A percentile compares a stretch with the other conserved stretches of the same genome.
Conservation (phyloP, 768 basidiomycete genomes). For the Phylloporus rhodoxanthus region DNA sequence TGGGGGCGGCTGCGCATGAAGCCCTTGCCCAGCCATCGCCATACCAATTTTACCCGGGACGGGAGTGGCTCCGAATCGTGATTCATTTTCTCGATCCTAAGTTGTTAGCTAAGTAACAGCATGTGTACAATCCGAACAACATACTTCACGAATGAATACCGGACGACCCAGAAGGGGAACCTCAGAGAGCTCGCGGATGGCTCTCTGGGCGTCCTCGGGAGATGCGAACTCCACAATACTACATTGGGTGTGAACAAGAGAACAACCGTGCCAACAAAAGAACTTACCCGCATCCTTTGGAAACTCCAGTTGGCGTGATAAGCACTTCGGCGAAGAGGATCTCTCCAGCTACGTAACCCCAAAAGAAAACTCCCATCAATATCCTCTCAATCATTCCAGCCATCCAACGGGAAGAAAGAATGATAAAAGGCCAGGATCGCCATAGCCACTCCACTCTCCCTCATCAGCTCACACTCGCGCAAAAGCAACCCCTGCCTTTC, state of each 20-base stretch:
- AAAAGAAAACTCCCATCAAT: conserved; percentile 92
- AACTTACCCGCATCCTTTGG: conserved; percentile 98
- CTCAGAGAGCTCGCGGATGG: conserved; percentile 88
- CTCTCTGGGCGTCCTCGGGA: conserved; percentile 83
- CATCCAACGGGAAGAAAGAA: conserved; percentile 41
- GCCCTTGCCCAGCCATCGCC: conserved; percentile 90
- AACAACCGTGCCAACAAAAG: background rate
- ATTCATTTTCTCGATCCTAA: conserved; percentile 94
- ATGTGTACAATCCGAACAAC: conserved; percentile 2
- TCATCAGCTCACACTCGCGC: conserved; percentile 34
- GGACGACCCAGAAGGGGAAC: conserved; percentile 86
- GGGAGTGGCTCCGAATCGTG: conserved; percentile 91
- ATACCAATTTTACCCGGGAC: conserved; percentile 95
- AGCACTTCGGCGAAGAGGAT: conserved; percentile 99
- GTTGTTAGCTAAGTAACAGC: background rate
- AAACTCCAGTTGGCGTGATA: conserved; percentile 91
- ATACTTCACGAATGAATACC: conserved; percentile 93
- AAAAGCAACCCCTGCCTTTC: conserved; percentile 30
- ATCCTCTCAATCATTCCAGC: conserved; percentile 66
- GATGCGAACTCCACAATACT: conserved; percentile 95
- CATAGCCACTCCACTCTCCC: conserved; percentile 29
- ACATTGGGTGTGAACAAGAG: conserved; percentile 9
- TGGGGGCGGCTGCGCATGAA: conserved; percentile 73
- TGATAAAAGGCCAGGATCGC: conserved; percentile 36
- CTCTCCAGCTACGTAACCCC: conserved; percentile 94